Evolutionary conservation across 2,329 filamentous ascomycete genomes (phyloP).

Genomic region (Hymenoscyphus repandus): DNA sequence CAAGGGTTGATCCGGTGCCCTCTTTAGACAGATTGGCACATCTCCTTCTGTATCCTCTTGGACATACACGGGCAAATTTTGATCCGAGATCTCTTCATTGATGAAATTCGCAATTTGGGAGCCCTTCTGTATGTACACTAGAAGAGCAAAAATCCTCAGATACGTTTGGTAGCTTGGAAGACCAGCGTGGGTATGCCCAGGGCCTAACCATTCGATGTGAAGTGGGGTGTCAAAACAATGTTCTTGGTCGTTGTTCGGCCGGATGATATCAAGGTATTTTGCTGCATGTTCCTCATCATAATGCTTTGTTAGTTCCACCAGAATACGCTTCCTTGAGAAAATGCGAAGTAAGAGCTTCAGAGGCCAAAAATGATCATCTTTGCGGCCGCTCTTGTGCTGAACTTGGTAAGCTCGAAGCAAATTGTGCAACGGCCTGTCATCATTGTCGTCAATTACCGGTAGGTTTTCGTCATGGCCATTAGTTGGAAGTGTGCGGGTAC

Average conservation of each 20-base stretch:
- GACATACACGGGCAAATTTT: neutral
- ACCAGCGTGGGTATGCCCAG: neutral
- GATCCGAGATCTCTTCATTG: neutral
- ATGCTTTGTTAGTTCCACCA: neutral
- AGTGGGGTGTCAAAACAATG: too few relatives aligned
- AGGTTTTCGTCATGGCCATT: neutral
- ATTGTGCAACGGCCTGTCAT: neutral
- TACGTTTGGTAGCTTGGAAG: neutral
- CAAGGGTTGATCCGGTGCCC: too few relatives aligned
- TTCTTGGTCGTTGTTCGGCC: neutral
- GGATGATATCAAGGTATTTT: neutral
- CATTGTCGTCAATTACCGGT: neutral
- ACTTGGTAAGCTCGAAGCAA: neutral
- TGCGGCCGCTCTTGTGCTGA: neutral
- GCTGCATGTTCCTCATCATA: neutral
- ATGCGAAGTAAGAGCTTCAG: neutral
- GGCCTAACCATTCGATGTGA: too few relatives aligned
- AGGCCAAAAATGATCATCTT: neutral
- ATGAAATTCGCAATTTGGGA: neutral
- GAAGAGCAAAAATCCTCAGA: neutral
- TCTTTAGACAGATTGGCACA: neutral
- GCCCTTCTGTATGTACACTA: neutral
- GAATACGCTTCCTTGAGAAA: neutral
- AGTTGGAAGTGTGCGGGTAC: too few relatives aligned
- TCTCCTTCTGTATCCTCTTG: neutral